Percentiles rank a stretch among this genome's conserved stretches.
Conservation (phyloP, 768 basidiomycete species). For the Boletus sp. region DNA sequence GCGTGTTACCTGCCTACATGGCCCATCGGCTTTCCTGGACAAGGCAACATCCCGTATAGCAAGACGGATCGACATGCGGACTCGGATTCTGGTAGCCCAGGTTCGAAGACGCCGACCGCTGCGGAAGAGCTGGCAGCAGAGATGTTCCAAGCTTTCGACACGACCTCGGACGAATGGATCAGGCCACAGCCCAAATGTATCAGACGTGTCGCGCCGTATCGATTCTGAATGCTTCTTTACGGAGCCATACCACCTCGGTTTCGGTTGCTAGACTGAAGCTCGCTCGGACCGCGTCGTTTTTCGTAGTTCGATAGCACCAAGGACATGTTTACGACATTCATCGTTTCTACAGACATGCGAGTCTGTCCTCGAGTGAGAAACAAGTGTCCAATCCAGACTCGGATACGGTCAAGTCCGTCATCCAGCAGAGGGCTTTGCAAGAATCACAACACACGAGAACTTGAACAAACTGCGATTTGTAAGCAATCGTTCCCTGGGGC, state of each 20-base stretch:
- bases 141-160: background rate
- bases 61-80: background rate
- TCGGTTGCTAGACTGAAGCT: too few relatives aligned
- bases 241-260: background rate
- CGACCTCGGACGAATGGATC: conserved; percentile 4
- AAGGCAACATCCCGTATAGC: background rate
- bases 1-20: conserved; percentile 21
- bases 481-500: too few relatives aligned
- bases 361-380: too few relatives aligned
- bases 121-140: background rate
- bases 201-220: conserved; percentile 1
- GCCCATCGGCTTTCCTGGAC: conserved; percentile 11
- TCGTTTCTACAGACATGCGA: too few relatives aligned
- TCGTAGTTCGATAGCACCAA: too few relatives aligned
- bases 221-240: background rate
- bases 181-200: conserved; percentile 16
- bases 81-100: background rate
- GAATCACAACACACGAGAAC: too few relatives aligned
- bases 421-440: too few relatives aligned
- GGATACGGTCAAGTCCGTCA: too few relatives aligned
- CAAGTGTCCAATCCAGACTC: too few relatives aligned
- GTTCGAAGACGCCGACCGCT: background rate
- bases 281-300: too few relatives aligned
- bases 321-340: too few relatives aligned
- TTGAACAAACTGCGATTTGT: too few relatives aligned